Evolutionary conservation across 225 moss, liverwort and hornwort genomes (phyloP), one percentile per base, ranked within the genome.

Genomic region (Physcomitrellopsis africana): DNA sequence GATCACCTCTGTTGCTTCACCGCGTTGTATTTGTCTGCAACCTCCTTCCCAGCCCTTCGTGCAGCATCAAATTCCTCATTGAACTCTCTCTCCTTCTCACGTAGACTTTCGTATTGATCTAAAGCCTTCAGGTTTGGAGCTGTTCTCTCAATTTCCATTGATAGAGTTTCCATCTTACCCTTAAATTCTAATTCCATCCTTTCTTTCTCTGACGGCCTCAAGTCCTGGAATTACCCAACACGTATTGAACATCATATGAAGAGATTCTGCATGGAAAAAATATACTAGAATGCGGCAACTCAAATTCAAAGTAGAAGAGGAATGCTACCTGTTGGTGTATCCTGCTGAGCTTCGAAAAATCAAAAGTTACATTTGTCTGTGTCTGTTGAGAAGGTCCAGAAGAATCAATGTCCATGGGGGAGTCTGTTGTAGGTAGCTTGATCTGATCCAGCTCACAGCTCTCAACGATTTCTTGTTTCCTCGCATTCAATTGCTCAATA

Each of bases 401-500:
- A 57, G 97, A 95, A 59, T 89, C 86, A 10, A 85, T 73, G 17
- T 81, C 94, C 92, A 88, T 86, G 11, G 89, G 52, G 8, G 88
- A 81, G 69, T 90, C 85, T 63, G 83, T 82, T 41, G 85, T 80
- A 29, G 99, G 92, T 68, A 99, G 92, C 77, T 83, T 93, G 69
- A 99, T 99, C 79, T 99, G 95, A 81, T 95, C 90, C 76, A 99
- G 89, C 77, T 99, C 95, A 68, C 95, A 99, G 60, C 87, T 90
- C 78, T 99, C 99, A 76, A 85, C 62, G 58, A 99, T 90, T 78
- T 92, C 92, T 77, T 93, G 89, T 72, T 80, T 93, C 72, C 89
- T 86, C 61, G 93, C 92, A 51, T 81, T 88, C 58, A 95, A 70
- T 79, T 93, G 90, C 76, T 99, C 99, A 68, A 99, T 84, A 73